These are phyloP conservation scores for Ophiorrhiza pumila DNA, from an alignment of 257 asterid species.

Conservation along the genomic window DNA sequence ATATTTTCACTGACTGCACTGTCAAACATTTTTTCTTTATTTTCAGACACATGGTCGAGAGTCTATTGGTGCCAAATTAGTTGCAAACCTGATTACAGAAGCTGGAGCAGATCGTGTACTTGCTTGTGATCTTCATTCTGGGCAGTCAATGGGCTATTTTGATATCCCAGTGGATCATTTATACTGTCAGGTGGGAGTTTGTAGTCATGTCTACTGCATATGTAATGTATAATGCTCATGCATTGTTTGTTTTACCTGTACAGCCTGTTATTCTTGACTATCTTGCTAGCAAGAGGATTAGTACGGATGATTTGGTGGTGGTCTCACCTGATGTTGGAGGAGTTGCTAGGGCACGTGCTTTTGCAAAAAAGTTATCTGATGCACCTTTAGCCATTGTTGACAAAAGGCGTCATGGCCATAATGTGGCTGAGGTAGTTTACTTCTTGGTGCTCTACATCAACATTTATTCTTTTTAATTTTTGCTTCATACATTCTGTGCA, in stretches of 20 bases:
- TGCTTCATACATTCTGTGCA: neutral
- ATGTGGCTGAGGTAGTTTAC: slow-evolving; percentile 70
- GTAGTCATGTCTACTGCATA: neutral
- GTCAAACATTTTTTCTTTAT: slow-evolving; percentile 12
- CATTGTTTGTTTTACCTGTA: slow-evolving; percentile 16
- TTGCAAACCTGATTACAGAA: slow-evolving; percentile 80
- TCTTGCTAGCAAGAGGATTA: slow-evolving; percentile 86
- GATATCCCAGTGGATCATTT: slow-evolving; percentile 96
- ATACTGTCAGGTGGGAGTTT: slow-evolving; percentile 62
- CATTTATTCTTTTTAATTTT: neutral
- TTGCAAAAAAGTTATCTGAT: slow-evolving; percentile 89
- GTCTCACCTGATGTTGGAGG: slow-evolving; percentile 98
- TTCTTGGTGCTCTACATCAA: slow-evolving; percentile 13
- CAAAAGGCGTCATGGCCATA: slow-evolving; percentile 88
- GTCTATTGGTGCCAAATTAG: slow-evolving; percentile 86
- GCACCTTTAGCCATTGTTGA: slow-evolving; percentile 97
- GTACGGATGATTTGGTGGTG: slow-evolving; percentile 76
- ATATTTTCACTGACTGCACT: slow-evolving; percentile 8
- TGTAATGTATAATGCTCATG: slow-evolving; percentile 1
- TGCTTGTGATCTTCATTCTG: slow-evolving; percentile 94
- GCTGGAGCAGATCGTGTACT: slow-evolving; percentile 93
- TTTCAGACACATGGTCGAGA: slow-evolving; percentile 89
- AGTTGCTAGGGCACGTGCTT: slow-evolving; percentile 93
- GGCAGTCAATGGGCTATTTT: slow-evolving; percentile 92
- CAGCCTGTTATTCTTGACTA: slow-evolving; percentile 96